Evolutionary conservation across 192 early-diverging fungal species (phyloP).

Genomic region (Backusella circina): DNA sequence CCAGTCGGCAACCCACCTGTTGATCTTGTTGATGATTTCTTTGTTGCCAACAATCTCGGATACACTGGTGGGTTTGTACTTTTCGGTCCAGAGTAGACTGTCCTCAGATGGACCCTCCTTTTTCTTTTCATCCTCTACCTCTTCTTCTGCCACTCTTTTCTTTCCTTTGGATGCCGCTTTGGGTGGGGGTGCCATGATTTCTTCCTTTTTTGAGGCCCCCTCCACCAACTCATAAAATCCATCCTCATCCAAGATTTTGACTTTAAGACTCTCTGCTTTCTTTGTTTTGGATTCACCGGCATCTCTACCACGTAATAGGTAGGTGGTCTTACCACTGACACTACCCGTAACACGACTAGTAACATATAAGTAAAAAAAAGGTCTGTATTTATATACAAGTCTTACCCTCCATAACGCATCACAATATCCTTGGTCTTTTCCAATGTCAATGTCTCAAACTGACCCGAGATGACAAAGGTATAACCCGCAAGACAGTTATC

Average conservation of each 20-base stretch:
- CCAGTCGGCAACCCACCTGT: conserved; percentile 79
- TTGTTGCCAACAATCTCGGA: conserved; percentile 90
- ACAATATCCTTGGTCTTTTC: conserved; percentile 79
- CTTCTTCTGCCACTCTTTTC: conserved; percentile 19
- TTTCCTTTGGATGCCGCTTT: conserved; percentile 21
- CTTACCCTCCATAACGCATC: conserved; percentile 82
- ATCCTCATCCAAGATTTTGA: conserved; percentile 80
- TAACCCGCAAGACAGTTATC: conserved; percentile 45
- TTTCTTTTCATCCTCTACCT: background rate
- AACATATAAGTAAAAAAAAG: too few species aligned
- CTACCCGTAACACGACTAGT: conserved; percentile 68
- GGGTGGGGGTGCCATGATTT: conserved; percentile 13
- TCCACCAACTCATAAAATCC: conserved; percentile 78
- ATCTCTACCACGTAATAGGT: conserved; percentile 83
- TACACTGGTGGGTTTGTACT: conserved; percentile 80
- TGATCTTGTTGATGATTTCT: conserved; percentile 59
- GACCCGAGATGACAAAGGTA: conserved; percentile 95
- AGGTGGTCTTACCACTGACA: conserved; percentile 81
- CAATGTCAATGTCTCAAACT: conserved; percentile 70
- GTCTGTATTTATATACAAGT: conserved; percentile 1
- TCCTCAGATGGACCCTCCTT: background rate
- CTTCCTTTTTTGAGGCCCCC: conserved; percentile 38
- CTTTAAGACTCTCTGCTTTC: conserved; percentile 68
- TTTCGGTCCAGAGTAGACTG: conserved; percentile 78
- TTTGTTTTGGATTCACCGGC: conserved; percentile 81